These are phyloP conservation scores for Rhododendron simsii DNA, from an alignment of 148 eudicot genomes.

Conservation along the genomic window DNA sequence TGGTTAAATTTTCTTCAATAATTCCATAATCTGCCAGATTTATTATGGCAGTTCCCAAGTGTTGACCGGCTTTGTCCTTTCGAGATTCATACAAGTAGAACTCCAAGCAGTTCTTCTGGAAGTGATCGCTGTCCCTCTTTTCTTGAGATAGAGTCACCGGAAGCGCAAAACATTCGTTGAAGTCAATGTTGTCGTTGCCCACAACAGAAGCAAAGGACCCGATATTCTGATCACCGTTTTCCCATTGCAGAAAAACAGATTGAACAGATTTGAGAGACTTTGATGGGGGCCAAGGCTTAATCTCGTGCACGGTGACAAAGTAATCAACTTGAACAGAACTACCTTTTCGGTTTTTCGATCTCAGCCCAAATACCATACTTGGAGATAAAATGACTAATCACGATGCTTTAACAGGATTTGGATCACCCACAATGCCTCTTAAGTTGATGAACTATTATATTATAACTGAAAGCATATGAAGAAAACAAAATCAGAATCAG, in stretches of 20 bases:
- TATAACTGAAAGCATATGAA: background rate
- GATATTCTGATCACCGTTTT: slow-evolving; percentile 63
- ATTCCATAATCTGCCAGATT: slow-evolving; percentile 78
- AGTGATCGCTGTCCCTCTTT: slow-evolving; percentile 35
- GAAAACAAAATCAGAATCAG: background rate
- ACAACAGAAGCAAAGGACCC: slow-evolving; percentile 62
- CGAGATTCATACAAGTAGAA: slow-evolving; percentile 69
- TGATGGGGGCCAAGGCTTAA: slow-evolving; percentile 97
- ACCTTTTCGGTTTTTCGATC: slow-evolving; percentile 60
- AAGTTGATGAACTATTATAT: background rate
- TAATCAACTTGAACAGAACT: slow-evolving; percentile 65
- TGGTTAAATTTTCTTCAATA: slow-evolving; percentile 37
- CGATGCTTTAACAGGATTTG: background rate
- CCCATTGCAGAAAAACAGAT: slow-evolving; percentile 79
- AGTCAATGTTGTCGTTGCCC: slow-evolving; percentile 51
- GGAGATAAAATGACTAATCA: background rate
- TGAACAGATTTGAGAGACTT: slow-evolving; percentile 65
- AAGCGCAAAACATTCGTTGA: slow-evolving; percentile 63
- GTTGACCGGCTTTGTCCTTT: slow-evolving; percentile 71
- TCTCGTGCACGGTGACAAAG: slow-evolving; percentile 61
- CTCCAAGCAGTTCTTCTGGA: slow-evolving; percentile 71
- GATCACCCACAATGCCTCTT: background rate
- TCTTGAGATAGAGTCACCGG: slow-evolving; percentile 50
- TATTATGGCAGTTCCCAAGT: slow-evolving; percentile 60
- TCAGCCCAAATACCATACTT: slow-evolving; percentile 75